Percentiles rank a stretch among this genome's conserved stretches.
Evolutionary conservation across 2,329 filamentous ascomycete genomes (phyloP).

Genomic region (Penicillium polonicum): DNA sequence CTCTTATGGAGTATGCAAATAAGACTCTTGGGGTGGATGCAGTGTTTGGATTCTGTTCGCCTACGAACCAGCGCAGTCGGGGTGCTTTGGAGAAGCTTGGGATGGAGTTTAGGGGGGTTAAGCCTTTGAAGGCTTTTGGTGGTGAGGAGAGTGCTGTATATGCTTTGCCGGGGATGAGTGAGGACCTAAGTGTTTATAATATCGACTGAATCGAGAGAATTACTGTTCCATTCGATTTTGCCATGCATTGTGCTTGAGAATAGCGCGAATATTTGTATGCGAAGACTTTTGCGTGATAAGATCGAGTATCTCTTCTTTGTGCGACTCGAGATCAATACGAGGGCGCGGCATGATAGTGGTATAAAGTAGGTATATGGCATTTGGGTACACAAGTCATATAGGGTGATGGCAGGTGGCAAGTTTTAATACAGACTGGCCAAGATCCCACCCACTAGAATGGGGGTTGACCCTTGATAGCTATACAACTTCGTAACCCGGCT

Average conservation of each 20-base stretch:
- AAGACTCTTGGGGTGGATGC: slow-evolving; percentile 14
- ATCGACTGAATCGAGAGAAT: background rate
- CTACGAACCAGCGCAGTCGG: slow-evolving; percentile 17
- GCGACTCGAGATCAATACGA: too few species aligned
- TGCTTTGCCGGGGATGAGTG: slow-evolving; percentile 13
- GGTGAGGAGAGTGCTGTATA: slow-evolving; percentile 18
- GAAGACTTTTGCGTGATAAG: too few species aligned
- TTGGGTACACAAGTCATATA: too few species aligned
- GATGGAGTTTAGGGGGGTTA: slow-evolving; percentile 21
- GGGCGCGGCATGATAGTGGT: too few species aligned
- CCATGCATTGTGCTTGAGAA: background rate
- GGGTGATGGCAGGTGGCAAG: too few species aligned
- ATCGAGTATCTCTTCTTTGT: too few species aligned
- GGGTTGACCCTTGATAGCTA: too few species aligned
- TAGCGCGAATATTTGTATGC: too few species aligned
- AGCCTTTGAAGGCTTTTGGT: slow-evolving; percentile 19
- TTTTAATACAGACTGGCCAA: too few species aligned
- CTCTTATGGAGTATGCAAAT: slow-evolving; percentile 19
- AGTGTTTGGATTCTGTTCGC: slow-evolving; percentile 25
- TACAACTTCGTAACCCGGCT: too few species aligned
- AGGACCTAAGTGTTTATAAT: slow-evolving; percentile 19
- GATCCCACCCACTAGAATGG: too few species aligned
- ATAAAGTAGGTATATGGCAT: too few species aligned
- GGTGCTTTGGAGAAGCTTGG: slow-evolving; percentile 27
- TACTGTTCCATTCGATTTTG: background rate